phyloP scores from a whole-genome alignment of 495 filamentous ascomycete genomes.

The Penicillium steckii region DNA sequence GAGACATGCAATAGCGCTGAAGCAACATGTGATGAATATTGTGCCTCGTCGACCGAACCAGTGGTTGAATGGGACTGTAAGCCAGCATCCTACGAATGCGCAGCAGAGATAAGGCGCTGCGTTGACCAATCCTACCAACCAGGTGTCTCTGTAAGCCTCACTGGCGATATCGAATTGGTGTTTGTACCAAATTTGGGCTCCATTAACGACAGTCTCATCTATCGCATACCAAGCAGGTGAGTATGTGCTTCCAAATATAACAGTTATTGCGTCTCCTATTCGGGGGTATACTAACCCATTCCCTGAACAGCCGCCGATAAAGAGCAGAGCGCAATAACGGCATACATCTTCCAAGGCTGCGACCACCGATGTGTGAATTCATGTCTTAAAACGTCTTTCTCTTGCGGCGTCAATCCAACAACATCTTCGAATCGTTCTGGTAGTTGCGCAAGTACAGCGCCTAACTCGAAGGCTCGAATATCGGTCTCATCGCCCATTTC shows the following conservation, averaged over 20 bases:
- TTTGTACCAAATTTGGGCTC: constrained; percentile 73
- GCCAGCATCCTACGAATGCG: constrained; percentile 77
- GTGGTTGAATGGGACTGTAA: constrained; percentile 78
- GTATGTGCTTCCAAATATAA: neutral
- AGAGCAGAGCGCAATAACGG: constrained; percentile 64
- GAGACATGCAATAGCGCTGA: constrained; percentile 68
- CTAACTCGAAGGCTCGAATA: constrained; percentile 67
- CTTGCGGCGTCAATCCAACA: constrained; percentile 53
- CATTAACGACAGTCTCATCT: constrained; percentile 80
- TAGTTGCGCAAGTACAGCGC: constrained; percentile 67
- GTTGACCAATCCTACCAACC: constrained; percentile 66
- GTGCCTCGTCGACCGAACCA: constrained; percentile 78
- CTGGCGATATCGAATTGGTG: constrained; percentile 65
- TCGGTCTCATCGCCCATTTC: constrained; percentile 60
- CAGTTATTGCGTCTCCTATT: constrained; percentile 8
- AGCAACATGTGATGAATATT: constrained; percentile 72
- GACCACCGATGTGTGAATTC: constrained; percentile 72
- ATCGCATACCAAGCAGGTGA: constrained; percentile 25
- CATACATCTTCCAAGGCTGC: constrained; percentile 67
- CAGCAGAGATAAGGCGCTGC: constrained; percentile 71
- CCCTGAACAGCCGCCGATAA: constrained; percentile 66
- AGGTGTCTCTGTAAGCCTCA: constrained; percentile 38
- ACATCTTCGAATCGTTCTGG: constrained; percentile 54
- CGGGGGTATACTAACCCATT: constrained; percentile 54
- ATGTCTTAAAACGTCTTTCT: constrained; percentile 55